Conservation (phyloP, 257 asterid species). For the Osmanthus fragrans region DNA sequence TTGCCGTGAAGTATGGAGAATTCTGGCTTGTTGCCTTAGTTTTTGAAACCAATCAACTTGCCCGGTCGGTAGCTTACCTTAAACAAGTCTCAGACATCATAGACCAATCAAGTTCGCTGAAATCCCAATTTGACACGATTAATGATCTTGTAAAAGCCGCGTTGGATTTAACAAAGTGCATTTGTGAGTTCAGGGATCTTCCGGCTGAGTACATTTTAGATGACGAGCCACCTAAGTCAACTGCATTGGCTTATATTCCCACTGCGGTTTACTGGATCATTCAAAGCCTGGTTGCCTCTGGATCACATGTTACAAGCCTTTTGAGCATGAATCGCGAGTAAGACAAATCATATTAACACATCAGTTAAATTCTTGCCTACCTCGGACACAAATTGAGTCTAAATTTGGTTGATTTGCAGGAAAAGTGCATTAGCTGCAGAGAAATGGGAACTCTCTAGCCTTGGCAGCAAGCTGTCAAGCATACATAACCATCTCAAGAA, state of each 20-base stretch:
- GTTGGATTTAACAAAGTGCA: slow-evolving; percentile 55
- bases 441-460: slow-evolving; percentile 74
- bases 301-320: slow-evolving; percentile 53
- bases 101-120: slow-evolving; percentile 42
- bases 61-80: slow-evolving; percentile 59
- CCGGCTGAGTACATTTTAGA: slow-evolving; percentile 58
- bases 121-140: slow-evolving; percentile 55
- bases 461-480: slow-evolving; percentile 52
- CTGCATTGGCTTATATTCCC: slow-evolving; percentile 51
- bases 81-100: slow-evolving; percentile 60
- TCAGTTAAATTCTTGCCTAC: neutral
- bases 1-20: slow-evolving; percentile 66
- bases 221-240: slow-evolving; percentile 49
- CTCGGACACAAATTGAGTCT: neutral
- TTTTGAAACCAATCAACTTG: slow-evolving; percentile 57
- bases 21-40: slow-evolving; percentile 70
- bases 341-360: slow-evolving; percentile 20
- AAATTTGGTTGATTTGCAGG: slow-evolving; percentile 41
- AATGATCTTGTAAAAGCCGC: slow-evolving; percentile 55
- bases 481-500: slow-evolving; percentile 54
- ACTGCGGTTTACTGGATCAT: slow-evolving; percentile 73
- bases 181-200: slow-evolving; percentile 50
- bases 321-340: slow-evolving; percentile 54
- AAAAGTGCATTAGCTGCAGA: slow-evolving; percentile 43
- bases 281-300: slow-evolving; percentile 67